Base-by-base conservation (phyloP, 2,329 filamentous ascomycete species). In the Trichoderma harzianum region DNA sequence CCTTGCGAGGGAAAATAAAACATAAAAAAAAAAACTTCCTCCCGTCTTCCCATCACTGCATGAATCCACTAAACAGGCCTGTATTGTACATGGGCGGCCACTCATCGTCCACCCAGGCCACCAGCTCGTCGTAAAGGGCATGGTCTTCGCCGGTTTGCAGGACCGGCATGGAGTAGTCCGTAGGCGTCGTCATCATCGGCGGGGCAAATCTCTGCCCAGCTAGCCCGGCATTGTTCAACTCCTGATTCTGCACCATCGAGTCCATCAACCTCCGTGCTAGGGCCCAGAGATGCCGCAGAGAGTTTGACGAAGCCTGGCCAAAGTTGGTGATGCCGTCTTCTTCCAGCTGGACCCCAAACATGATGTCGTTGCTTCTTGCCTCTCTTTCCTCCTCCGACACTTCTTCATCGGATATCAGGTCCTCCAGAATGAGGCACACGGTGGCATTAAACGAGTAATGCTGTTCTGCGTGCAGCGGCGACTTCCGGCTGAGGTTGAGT, bases 381-480 rank as follows among this genome's bases (percentile, higher is more conserved):
- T 74, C 75, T 26, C 74, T 72, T 8, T 77, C 76, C 39, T 76
- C 65, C 74, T 77, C 61, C 26, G 72, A 71, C 21, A 72, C 72
- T 36, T 75, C 72, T 21, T 75, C 43, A 32, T 80, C 78, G 26
- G 79, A 77, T 53, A 85, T 78, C 28, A 86, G 79, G 72, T 83
- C 81, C 72, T 84, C 81, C 68, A 87, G 79, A 69, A 86, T 81
- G 36, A 87, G 79, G 21, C 86, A 80, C 47, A 86, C 80, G 70
- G 84, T 83, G 3, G 85, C 84, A 75, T 86, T 86, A 79, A 87
- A 86, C 51, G 86, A 80, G 74, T 83, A 82, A 77, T 87, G 85
- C 64, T 87, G 78, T 11, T 83, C 83, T 0, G 82, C 79, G 53
- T 86, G 81, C 10, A 85, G 79, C 3, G 85, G 80, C 73, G 83